phyloP scores from a whole-genome alignment of 129 eudicot genomes.

The Mikania micrantha region DNA sequence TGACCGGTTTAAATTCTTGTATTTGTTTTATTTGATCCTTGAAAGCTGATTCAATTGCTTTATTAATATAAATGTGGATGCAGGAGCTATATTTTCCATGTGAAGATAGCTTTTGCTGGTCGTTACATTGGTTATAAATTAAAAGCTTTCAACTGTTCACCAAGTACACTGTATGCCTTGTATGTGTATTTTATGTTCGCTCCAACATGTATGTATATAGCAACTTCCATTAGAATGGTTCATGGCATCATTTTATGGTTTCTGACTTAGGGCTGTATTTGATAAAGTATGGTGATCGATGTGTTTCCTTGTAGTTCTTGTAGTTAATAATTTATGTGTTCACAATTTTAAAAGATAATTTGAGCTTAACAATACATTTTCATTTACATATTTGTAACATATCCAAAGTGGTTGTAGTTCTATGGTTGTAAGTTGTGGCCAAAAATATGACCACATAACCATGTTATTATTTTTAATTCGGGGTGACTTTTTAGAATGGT shows the following conservation, averaged over 20 bases:
- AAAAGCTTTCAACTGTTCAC: neutral
- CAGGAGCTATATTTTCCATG: conserved; percentile 66
- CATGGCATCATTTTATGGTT: neutral
- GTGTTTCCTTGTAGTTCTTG: neutral
- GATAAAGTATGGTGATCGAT: neutral
- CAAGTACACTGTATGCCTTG: too few species aligned
- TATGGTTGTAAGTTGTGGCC: neutral
- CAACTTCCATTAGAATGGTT: conserved; percentile 18
- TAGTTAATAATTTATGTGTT: neutral
- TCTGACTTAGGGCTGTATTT: conserved; percentile 7
- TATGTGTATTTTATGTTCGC: neutral
- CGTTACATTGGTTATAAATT: conserved; percentile 28
- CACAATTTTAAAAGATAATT: neutral
- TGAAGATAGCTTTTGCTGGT: conserved; percentile 46
- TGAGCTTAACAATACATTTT: neutral
- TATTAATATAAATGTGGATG: neutral
- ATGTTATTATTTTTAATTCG: neutral
- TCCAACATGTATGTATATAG: conserved; percentile 12
- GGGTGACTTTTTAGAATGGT: too few species aligned
- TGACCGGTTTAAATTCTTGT: neutral
- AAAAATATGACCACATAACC: neutral
- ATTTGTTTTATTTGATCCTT: neutral
- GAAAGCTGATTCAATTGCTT: neutral
- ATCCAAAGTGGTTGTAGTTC: neutral
- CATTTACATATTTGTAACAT: neutral